Conservation (phyloP, 2,329 filamentous ascomycete species). For the Fusarium duplospermum region DNA sequence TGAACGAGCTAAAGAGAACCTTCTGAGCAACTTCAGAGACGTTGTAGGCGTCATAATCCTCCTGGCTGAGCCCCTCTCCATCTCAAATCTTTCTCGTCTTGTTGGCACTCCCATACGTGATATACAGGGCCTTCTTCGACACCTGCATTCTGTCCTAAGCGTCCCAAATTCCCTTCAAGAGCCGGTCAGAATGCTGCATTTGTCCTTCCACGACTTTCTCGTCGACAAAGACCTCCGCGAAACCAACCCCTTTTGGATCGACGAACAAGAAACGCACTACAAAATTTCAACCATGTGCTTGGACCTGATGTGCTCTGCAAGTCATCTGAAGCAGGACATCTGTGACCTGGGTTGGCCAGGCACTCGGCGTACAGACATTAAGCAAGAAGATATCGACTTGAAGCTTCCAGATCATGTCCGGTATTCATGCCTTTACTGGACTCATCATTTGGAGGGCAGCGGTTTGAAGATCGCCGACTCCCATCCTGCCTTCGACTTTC, state of each 20-base stretch:
- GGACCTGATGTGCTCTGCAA: neutral
- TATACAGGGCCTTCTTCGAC: conserved; percentile 35
- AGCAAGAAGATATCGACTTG: neutral
- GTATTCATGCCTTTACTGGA: conserved; percentile 57
- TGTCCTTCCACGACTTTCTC: conserved; percentile 54
- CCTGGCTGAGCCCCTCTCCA: conserved; percentile 35
- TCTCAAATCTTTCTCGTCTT: conserved; percentile 27
- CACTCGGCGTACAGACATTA: neutral
- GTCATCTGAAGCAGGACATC: neutral
- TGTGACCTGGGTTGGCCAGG: neutral
- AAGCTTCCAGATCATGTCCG: conserved; percentile 40
- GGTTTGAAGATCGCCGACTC: neutral
- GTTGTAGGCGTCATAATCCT: conserved; percentile 43
- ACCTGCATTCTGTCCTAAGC: conserved; percentile 27
- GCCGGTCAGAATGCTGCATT: conserved; percentile 22
- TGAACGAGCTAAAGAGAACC: neutral
- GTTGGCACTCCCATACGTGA: neutral
- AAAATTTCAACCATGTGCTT: conserved; percentile 41
- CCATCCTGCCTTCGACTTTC: neutral
- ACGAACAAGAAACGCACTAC: conserved; percentile 49
- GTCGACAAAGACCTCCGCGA: conserved; percentile 42
- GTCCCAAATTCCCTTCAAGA: neutral
- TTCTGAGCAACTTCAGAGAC: conserved; percentile 36
- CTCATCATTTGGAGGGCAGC: neutral
- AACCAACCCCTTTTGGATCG: conserved; percentile 51